Base-by-base conservation (phyloP, 2,329 filamentous ascomycete species). In the Talaromyces sp. region DNA sequence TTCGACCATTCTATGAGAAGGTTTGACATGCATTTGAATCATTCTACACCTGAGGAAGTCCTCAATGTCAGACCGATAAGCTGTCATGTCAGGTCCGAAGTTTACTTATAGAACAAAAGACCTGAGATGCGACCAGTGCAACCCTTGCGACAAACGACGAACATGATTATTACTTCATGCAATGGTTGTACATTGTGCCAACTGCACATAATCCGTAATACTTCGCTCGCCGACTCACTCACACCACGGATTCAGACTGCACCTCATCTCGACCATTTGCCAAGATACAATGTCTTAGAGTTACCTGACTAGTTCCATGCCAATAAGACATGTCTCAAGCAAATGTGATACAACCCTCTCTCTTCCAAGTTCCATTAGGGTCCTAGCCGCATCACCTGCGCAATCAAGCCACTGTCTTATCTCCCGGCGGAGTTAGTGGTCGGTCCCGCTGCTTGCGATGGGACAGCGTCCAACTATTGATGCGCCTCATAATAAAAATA, bases 281-380 rank as follows among this genome's bases (percentile, higher is more conserved):
- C 52, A 37, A 39, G 33, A 56, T 22, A 37, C 31, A 35, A 56
- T 56, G 52, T 56, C 52, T 56, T 56, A 56, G 52, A 45, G 56
- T 45, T 45, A 59, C 56, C 37, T 31, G n/a, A 59, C 56, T 59
- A 59, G 56, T 37, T 59, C 56, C 9, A 22, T 16, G 37, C 37
- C 54, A 39, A 57, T 22, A 45, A 59, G 56, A 59, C 56, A 59
- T 59, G 56, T 59, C 56, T 59, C 56, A 59, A 59, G 22, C 8
- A 50, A 16, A 14, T 48, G 27, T 22, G 22, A 22, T 35, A 19
- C 50, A 16, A 22, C n/a, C 24, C 31, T 47, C 10, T 47, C 19
- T 48, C 35, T 37, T 37, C 35, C n/a, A 9, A 48, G 13, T 24
- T 8, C 22, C 24, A 8, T 33, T n/a, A 37, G 6, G n/a, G 9